Evolutionary conservation across 176 grass and related monocot species (phyloP).

Genomic region (Aegilops longissima): DNA sequence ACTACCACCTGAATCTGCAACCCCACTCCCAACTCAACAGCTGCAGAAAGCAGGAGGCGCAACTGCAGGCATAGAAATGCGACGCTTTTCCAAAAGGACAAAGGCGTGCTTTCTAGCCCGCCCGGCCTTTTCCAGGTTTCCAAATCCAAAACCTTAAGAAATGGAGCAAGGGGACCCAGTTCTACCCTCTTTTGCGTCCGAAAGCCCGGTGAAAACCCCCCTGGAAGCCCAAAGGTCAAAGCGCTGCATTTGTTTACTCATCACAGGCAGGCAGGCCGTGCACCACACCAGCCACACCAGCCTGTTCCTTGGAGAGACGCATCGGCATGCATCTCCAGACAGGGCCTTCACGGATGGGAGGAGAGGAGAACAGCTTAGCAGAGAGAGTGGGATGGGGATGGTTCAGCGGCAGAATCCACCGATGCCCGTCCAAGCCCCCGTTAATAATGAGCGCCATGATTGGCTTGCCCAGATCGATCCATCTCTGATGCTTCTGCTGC

Average conservation of each 20-base stretch:
- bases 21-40: slow-evolving; percentile 13
- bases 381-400: slow-evolving; percentile 28
- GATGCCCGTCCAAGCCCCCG: slow-evolving; percentile 7
- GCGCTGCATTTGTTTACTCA: background rate
- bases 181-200: slow-evolving; percentile 5
- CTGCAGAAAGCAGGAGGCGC: background rate
- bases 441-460: slow-evolving; percentile 34
- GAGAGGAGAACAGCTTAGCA: slow-evolving; percentile 10
- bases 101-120: slow-evolving; percentile 23
- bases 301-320: slow-evolving; percentile 11
- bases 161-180: background rate
- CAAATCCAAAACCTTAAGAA: slow-evolving; percentile 26
- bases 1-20: slow-evolving; percentile 22
- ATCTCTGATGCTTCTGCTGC: background rate
- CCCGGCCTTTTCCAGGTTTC: slow-evolving; percentile 12
- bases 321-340: background rate
- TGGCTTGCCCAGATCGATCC: slow-evolving; percentile 5
- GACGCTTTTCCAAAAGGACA: slow-evolving; percentile 56
- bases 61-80: background rate
- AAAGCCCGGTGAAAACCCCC: slow-evolving; percentile 15
- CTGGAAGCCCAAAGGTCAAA: background rate
- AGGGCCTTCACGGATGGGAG: background rate
- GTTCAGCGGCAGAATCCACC: slow-evolving; percentile 38
- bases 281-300: background rate
- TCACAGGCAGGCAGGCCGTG: background rate